These are phyloP conservation scores for Mrakia blollopis DNA, from an alignment of 768 basidiomycete species.

Conservation along the genomic window DNA sequence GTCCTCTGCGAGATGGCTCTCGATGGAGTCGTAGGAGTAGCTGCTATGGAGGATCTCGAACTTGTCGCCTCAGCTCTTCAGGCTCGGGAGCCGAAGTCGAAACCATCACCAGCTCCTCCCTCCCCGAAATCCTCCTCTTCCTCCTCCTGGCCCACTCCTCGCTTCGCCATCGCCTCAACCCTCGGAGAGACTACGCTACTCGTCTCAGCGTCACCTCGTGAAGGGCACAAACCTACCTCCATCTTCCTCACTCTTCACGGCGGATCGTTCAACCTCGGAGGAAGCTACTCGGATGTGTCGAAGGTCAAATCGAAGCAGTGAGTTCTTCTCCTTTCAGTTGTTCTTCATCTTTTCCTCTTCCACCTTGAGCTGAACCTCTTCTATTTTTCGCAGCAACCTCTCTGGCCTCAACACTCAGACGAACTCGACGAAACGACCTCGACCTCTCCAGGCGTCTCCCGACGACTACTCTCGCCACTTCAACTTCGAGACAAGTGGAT, in stretches of 20 bases:
- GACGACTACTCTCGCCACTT: neutral
- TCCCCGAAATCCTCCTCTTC: neutral
- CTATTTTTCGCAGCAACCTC: neutral
- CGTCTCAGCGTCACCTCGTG: neutral
- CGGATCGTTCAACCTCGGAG: neutral
- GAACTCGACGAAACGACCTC: neutral
- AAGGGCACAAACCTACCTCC: neutral
- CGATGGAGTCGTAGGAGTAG: neutral
- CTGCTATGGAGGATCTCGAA: neutral
- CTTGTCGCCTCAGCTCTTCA: neutral
- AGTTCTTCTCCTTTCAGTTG: neutral
- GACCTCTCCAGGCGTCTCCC: neutral
- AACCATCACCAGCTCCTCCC: neutral
- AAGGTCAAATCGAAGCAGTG: conserved; percentile 12
- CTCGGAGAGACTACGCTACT: neutral
- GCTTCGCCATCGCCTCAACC: neutral
- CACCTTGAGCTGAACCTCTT: neutral
- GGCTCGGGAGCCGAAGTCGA: conserved; percentile 8
- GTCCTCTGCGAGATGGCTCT: conserved; percentile 17
- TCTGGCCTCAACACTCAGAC: neutral
- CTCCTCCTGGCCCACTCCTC: neutral
- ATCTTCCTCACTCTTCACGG: neutral
- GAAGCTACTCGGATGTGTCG: neutral
- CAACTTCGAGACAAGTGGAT: neutral
- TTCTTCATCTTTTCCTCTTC: neutral